A percentile compares a stretch with the other conserved stretches of the same genome.
phyloP scores from a whole-genome alignment of 192 early-diverging fungal species.

The Backusella tarrabulga region DNA sequence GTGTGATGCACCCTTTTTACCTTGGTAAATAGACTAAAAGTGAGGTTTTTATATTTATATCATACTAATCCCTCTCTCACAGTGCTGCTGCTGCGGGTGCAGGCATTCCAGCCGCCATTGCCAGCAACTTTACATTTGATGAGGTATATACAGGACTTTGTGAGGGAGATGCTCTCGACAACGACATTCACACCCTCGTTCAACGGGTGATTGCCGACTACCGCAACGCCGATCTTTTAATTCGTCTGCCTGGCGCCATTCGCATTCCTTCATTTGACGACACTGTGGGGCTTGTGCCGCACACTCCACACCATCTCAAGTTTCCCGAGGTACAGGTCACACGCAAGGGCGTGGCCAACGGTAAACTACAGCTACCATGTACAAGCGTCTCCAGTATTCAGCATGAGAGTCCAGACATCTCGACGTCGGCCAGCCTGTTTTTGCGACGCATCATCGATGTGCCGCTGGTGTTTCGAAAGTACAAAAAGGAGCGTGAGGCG shows the following conservation, averaged over 20 bases:
- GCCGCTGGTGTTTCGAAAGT: conserved; percentile 55
- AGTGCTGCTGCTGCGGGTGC: conserved; percentile 52
- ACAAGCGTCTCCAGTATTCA: conserved; percentile 19
- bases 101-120: conserved; percentile 53
- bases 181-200: conserved; percentile 35
- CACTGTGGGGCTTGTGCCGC: conserved; percentile 23
- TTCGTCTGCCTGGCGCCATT: conserved; percentile 56
- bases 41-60: background rate
- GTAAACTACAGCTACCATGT: conserved; percentile 25
- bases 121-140: conserved; percentile 65
- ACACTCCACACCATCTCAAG: conserved; percentile 11
- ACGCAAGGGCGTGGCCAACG: conserved; percentile 31
- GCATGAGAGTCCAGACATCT: background rate
- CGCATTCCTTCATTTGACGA: conserved; percentile 55
- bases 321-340: conserved; percentile 5
- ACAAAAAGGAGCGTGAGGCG: conserved; percentile 37
- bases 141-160: conserved; percentile 53
- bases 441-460: conserved; percentile 51
- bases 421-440: background rate
- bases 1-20: conserved; percentile 56
- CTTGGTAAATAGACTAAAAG: conserved; percentile 40
- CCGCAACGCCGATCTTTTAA: conserved; percentile 46
- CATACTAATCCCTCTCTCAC: background rate
- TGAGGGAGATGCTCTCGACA: conserved; percentile 51
- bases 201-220: conserved; percentile 50